Evolutionary conservation across 2,329 filamentous ascomycete species (phyloP), one percentile per base, ranked within the genome.

Genomic region (Geosmithia flava): DNA sequence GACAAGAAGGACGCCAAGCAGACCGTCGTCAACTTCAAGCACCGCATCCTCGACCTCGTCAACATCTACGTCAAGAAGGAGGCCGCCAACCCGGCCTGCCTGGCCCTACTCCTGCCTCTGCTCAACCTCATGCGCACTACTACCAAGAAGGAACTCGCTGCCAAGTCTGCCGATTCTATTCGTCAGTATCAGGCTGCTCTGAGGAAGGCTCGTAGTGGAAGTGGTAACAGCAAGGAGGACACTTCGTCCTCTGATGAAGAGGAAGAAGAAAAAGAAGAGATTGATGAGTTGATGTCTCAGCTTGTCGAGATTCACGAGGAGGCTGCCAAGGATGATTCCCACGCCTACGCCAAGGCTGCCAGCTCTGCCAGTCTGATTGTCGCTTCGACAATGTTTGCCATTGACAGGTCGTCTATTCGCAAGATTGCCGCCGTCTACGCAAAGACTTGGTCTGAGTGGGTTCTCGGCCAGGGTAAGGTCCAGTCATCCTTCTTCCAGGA

Each of bases 21-120:
- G 55, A 88, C 81, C 19, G 87, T 97, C 59, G 71, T 95, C 58
- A 90, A 91, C 66, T 95, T 98, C 75, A 98, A 98, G 71, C 87
- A 87, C 64, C 85, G 90, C 42, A 84, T 96, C 6, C 76, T 97
- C 4, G 93, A 97, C 59, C 76, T 97, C 1, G 73, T 97, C 11
- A 80, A 85, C 51, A 85, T 93, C 53, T 97, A 88, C 63, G 74
- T 93, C 53, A 89, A 86, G 62, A 83, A 85, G 55, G 83, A 93
- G 64, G 78, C 84, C 49, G 74, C 74, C 20, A 85, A 81, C 56
- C 66, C 76, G 1, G 68, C 90, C 1, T 78, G 81, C 1, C 77
- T 93, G 42, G 72, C 80, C 39, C 65, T 93, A 8, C 68, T 96
- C 6, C 62, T 90, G 7, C 89, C 91, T 0, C 71, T 96, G 1